phyloP scores from a whole-genome alignment of 1,284 basidiomycete species.

The Cystobasidium slooffiae region DNA sequence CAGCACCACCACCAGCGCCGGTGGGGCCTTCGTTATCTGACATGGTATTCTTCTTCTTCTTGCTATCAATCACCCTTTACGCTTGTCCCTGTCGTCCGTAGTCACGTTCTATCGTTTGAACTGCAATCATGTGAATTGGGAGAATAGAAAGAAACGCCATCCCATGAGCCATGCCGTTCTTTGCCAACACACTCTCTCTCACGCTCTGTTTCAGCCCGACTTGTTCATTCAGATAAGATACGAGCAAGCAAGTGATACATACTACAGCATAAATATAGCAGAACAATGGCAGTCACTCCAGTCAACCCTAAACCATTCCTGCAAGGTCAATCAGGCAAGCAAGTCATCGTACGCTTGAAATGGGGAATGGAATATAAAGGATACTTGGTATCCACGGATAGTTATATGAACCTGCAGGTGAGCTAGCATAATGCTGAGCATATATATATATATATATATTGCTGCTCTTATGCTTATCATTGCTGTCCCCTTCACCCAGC shows the following conservation, averaged over 20 bases:
- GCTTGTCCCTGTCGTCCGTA: too few species aligned
- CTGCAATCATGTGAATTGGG: too few species aligned
- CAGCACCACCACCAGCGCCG: constrained; percentile 62
- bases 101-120: too few species aligned
- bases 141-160: too few species aligned
- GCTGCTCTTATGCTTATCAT: constrained; percentile 22
- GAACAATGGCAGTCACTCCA: constrained; percentile 59
- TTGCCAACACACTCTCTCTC: too few species aligned
- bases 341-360: constrained; percentile 89
- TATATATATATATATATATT: not conserved
- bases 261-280: not conserved
- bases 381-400: constrained; percentile 96
- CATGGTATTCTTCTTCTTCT: constrained; percentile 61
- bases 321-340: constrained; percentile 97
- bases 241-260: not conserved
- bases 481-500: constrained; percentile 60
- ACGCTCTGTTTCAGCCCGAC: too few species aligned
- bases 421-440: constrained; percentile 51
- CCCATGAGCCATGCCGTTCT: too few species aligned
- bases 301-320: constrained; percentile 99
- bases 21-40: constrained; percentile 78
- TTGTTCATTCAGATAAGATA: too few species aligned
- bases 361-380: constrained; percentile 99
- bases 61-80: too few species aligned
- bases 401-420: constrained; percentile 99